These are phyloP conservation scores for Acmispon strigosus DNA, from an alignment of 306 rosid species.

Conservation along the genomic window DNA sequence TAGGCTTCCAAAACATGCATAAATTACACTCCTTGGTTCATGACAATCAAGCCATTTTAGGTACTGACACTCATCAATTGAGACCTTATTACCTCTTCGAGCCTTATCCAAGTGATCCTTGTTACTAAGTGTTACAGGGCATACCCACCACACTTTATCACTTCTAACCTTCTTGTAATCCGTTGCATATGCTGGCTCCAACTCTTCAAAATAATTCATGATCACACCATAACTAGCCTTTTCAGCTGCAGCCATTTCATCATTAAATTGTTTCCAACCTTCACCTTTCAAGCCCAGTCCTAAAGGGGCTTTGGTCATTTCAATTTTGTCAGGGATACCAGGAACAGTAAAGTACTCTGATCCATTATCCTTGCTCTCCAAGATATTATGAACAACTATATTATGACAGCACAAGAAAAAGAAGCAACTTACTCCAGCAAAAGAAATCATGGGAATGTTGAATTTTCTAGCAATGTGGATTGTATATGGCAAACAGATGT, in stretches of 20 bases:
- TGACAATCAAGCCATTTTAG: conserved; percentile 47
- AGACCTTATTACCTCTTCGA: conserved; percentile 42
- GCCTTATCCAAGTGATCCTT: conserved; percentile 35
- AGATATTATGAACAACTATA: neutral
- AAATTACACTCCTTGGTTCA: conserved; percentile 31
- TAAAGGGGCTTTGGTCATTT: conserved; percentile 24
- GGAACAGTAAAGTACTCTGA: conserved; percentile 32
- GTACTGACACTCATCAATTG: conserved; percentile 25
- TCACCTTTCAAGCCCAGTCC: neutral
- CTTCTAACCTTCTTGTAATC: conserved; percentile 33
- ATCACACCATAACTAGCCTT: conserved; percentile 26
- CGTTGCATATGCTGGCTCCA: conserved; percentile 37
- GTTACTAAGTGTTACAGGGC: conserved; percentile 39
- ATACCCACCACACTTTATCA: conserved; percentile 50
- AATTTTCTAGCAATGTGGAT: conserved; percentile 28
- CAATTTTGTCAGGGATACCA: conserved; percentile 36
- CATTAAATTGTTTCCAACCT: neutral
- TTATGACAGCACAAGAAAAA: neutral
- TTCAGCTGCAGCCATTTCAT: conserved; percentile 27
- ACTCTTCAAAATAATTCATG: conserved; percentile 54
- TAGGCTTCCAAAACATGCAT: conserved; percentile 55
- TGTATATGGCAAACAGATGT: conserved; percentile 49
- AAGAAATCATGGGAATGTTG: conserved; percentile 49
- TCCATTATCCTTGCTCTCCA: conserved; percentile 3
- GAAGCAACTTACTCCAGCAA: conserved; percentile 30